Evolutionary conservation across 768 basidiomycete genomes (phyloP).

Genomic region (Calocera cornea): DNA sequence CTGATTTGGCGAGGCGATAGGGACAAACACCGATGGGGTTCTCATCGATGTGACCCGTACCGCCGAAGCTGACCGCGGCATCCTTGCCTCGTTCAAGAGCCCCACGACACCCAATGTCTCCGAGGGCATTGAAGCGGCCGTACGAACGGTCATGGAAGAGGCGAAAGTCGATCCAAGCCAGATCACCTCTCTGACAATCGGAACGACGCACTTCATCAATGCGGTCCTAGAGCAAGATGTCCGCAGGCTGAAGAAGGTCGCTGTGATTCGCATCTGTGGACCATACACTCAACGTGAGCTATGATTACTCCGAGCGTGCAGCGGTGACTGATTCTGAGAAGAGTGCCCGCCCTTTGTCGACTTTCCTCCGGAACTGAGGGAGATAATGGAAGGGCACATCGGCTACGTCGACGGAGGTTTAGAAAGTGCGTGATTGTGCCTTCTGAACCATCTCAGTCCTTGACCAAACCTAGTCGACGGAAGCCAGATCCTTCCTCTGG

Average conservation of each 20-base stretch:
- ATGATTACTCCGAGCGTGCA: slow-evolving; percentile 6
- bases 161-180: slow-evolving; percentile 26
- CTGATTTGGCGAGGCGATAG: neutral
- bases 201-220: slow-evolving; percentile 52
- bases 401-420: slow-evolving; percentile 20
- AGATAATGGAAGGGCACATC: slow-evolving; percentile 25
- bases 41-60: slow-evolving; percentile 24
- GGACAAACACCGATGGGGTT: slow-evolving; percentile 32
- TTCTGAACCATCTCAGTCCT: too few relatives aligned
- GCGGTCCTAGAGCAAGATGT: slow-evolving; percentile 46
- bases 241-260: slow-evolving; percentile 41
- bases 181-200: slow-evolving; percentile 43
- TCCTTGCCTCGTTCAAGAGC: slow-evolving; percentile 30
- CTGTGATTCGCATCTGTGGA: slow-evolving; percentile 48
- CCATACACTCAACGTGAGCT: slow-evolving; percentile 38
- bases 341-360: slow-evolving; percentile 39
- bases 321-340: neutral
- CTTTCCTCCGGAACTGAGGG: slow-evolving; percentile 31
- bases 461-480: slow-evolving; percentile 25
- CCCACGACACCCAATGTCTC: slow-evolving; percentile 47
- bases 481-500: slow-evolving; percentile 31
- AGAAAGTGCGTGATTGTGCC: too few relatives aligned
- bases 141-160: slow-evolving; percentile 33
- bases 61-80: slow-evolving; percentile 16
- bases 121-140: slow-evolving; percentile 41